Evolutionary conservation across 139 green algal species (phyloP).

Genomic region (Micromonas pusilla): DNA sequence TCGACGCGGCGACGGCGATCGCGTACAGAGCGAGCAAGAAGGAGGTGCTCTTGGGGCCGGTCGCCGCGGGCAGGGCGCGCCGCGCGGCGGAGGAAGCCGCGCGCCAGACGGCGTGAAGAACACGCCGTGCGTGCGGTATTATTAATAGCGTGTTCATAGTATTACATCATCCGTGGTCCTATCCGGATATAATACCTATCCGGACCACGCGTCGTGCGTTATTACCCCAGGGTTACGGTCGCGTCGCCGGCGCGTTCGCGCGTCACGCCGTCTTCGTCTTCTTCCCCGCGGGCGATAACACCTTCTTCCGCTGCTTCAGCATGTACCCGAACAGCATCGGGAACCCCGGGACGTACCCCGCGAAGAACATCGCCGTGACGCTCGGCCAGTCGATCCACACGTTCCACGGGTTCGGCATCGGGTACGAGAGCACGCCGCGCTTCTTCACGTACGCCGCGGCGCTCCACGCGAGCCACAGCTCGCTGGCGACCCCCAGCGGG

Average conservation of each 20-base stretch:
- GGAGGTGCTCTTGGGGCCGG: background rate
- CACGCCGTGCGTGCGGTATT: too few species aligned
- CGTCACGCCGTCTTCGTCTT: conserved; percentile 31
- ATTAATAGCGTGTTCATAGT: too few species aligned
- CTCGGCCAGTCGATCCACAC: conserved; percentile 24
- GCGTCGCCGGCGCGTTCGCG: background rate
- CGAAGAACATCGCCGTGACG: conserved; percentile 30
- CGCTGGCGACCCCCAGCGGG: conserved; percentile 72
- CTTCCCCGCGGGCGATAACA: conserved; percentile 48
- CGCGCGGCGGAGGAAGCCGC: too few species aligned
- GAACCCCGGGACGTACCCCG: conserved; percentile 37
- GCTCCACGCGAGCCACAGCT: conserved; percentile 73
- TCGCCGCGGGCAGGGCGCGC: background rate
- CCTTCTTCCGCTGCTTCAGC: conserved; percentile 70
- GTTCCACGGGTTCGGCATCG: conserved; percentile 29
- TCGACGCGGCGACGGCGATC: background rate
- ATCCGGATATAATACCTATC: too few species aligned
- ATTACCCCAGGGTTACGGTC: background rate
- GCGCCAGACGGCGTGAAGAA: too few species aligned
- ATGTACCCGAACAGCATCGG: conserved; percentile 80
- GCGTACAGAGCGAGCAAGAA: background rate
- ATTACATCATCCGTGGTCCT: too few species aligned
- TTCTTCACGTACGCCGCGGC: conserved; percentile 55
- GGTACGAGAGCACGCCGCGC: conserved; percentile 15
- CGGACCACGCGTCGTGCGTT: too few species aligned